phyloP scores from a whole-genome alignment of 2,329 filamentous ascomycete species.

The Fusarium sp. region DNA sequence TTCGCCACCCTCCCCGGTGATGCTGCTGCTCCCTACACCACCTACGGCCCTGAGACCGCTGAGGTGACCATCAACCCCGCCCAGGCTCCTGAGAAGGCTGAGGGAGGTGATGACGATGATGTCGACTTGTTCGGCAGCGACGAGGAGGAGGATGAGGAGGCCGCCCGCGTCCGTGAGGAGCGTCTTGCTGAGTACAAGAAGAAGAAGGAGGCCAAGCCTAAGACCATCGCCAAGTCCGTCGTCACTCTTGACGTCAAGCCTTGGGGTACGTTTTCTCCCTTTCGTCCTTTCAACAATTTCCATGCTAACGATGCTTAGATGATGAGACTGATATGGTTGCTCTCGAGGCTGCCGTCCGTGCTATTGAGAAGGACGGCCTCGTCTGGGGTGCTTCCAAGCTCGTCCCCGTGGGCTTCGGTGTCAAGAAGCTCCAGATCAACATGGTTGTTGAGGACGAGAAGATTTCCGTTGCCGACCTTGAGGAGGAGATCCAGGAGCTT shows the following conservation, averaged over 20 bases:
- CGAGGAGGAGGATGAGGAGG: slow-evolving; percentile 93
- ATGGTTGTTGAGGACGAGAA: slow-evolving; percentile 97
- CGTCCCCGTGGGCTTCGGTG: slow-evolving; percentile 91
- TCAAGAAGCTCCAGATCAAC: slow-evolving; percentile 99
- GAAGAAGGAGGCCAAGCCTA: slow-evolving; percentile 95
- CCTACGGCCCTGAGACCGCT: slow-evolving; percentile 85
- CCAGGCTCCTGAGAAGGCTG: slow-evolving; percentile 64
- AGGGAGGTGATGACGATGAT: slow-evolving; percentile 66
- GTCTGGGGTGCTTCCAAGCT: slow-evolving; percentile 94
- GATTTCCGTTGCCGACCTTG: slow-evolving; percentile 84
- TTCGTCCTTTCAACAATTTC: background rate
- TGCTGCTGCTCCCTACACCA: slow-evolving; percentile 84
- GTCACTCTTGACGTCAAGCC: slow-evolving; percentile 98
- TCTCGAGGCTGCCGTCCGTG: slow-evolving; percentile 81
- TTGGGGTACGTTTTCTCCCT: slow-evolving; percentile 77
- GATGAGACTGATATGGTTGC: slow-evolving; percentile 92
- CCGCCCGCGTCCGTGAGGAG: slow-evolving; percentile 83
- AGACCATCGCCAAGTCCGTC: slow-evolving; percentile 93
- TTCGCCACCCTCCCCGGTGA: slow-evolving; percentile 92
- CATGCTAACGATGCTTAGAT: slow-evolving; percentile 59
- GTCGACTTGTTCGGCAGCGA: slow-evolving; percentile 94
- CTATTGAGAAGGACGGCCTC: slow-evolving; percentile 90
- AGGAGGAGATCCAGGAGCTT: slow-evolving; percentile 81
- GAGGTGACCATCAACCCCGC: slow-evolving; percentile 85
- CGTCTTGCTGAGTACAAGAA: slow-evolving; percentile 91